Base-by-base conservation (phyloP, 108 stramenopile species). In the Nitzschia sp. region DNA sequence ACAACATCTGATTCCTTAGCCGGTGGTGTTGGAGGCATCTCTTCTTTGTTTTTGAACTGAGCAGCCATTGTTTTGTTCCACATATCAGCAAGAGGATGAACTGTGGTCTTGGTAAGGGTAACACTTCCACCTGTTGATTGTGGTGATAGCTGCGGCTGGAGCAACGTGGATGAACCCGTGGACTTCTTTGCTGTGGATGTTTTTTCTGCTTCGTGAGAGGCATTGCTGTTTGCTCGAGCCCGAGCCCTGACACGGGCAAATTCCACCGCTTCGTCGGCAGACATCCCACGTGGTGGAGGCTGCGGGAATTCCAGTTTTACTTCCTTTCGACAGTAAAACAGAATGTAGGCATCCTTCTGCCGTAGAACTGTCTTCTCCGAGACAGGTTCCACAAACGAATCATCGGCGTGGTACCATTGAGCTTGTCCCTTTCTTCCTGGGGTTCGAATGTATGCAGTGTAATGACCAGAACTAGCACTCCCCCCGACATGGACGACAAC, bases 401-500 rank as follows among this genome's bases (percentile, higher is more conserved):
- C 92, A 70, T 93, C 88, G 77, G 88, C 79, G 52, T 90, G 81
- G 69, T 76, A 87, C 92, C 89, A 90, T 38, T 72, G 73, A 17
- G 46, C 62, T 34, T 34, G n/a, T 3, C 76, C 76, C 20, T 71
- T 74, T 17, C 51, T 73, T 25, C 38, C 70, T 8, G 81, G 83
- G 46, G 75, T 80, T 61, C 84, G 86, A 10, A 93, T 78, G 65
- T 68, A 94, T 17, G 90, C 86, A 24, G 90, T 91, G 53, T 91
- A 94, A 63, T 94, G 93, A 12, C 93, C 93, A 24, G 85, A 82
- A 11, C 75, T 84, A 0, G 88, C 79, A 67, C 86, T 85, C 7
- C 81, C 78, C 11, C 93, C 93, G 24, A 90, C 81, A 81, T 94
- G 93, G 48, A 90, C 71, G 65, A 94, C 81, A 50, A 92, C 67